Evolutionary conservation across 345 rosid species (phyloP), one percentile per base, ranked within the genome.

Genomic region (Pelargonium nanum): DNA sequence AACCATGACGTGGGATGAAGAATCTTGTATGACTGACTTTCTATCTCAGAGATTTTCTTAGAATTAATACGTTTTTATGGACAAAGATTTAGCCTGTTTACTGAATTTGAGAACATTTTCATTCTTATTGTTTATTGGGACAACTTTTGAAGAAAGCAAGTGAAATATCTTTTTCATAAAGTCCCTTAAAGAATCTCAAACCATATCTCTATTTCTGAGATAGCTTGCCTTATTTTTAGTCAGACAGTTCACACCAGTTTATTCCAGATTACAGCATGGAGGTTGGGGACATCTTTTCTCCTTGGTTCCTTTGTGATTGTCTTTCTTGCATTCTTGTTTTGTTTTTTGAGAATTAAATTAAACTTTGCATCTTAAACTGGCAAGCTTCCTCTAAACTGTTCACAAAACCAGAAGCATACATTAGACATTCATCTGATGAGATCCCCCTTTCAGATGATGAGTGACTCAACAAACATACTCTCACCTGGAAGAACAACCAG

Each of bases 401-500:
- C 26, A 32, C 34, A 28, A 68, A 25, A 23, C 26, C 5, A 34
- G 56, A 19, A n/a, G 22, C 26, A n/a, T n/a, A n/a, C n/a, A n/a
- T n/a, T n/a, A n/a, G n/a, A n/a, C n/a, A n/a, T 40, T 40, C 48
- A 40, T 15, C 48, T 40, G 15, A 40, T 63, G 69, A 55, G 21
- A 40, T 9, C 50, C 17, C 1, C 4, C 72, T 53, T 65, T 57
- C 80, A 93, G 99, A 93, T 93, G 99, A 89, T 89, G 99, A 93
- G 97, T 56, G 99, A 93, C 75, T 93, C 99, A 19, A 93, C 99
- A 66, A 93, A 93, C 86, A 77, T 93, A 56, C 67, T 93, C 67
- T 85, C 99, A 44, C 96, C 97, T 58, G 99, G 99, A 70, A 87
- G 97, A 83, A 93, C 97, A 70, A 73, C 60, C 55, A 93, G 99